Conservation (phyloP, 2,329 filamentous ascomycete genomes). For the Ramularia endophylla region DNA sequence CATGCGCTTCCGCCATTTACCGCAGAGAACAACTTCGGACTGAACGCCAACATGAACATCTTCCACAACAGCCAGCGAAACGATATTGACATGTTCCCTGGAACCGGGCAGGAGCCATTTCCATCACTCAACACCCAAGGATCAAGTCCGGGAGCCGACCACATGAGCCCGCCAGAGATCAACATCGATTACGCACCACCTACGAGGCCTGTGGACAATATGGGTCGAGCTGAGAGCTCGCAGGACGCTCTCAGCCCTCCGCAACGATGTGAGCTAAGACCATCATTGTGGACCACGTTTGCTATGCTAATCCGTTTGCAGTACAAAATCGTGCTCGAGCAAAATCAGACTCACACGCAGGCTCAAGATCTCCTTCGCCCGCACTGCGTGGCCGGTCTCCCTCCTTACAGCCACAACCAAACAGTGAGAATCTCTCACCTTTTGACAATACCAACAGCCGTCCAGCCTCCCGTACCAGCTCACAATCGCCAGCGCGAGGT, state of each 20-base stretch:
- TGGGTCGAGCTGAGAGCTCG: slow-evolving; percentile 55
- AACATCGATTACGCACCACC: slow-evolving; percentile 88
- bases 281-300: background rate
- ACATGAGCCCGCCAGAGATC: slow-evolving; percentile 89
- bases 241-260: slow-evolving; percentile 81
- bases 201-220: slow-evolving; percentile 38
- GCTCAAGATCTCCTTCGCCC: slow-evolving; percentile 41
- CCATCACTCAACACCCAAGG: slow-evolving; percentile 38
- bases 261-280: slow-evolving; percentile 48
- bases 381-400: slow-evolving; percentile 33
- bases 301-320: slow-evolving; percentile 7
- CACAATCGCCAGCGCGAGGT: slow-evolving; percentile 35
- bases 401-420: slow-evolving; percentile 26
- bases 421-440: slow-evolving; percentile 38
- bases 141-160: slow-evolving; percentile 45
- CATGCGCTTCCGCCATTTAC: slow-evolving; percentile 48
- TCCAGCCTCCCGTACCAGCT: slow-evolving; percentile 40
- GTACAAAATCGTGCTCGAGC: slow-evolving; percentile 45
- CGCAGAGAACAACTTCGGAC: slow-evolving; percentile 40
- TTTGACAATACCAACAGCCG: slow-evolving; percentile 30
- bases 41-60: slow-evolving; percentile 42
- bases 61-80: slow-evolving; percentile 39
- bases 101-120: slow-evolving; percentile 43
- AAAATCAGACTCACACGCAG: slow-evolving; percentile 56
- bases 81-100: slow-evolving; percentile 48